Evolutionary conservation across 495 filamentous ascomycete species (phyloP).

Genomic region (Aspergillus avenaceus): DNA sequence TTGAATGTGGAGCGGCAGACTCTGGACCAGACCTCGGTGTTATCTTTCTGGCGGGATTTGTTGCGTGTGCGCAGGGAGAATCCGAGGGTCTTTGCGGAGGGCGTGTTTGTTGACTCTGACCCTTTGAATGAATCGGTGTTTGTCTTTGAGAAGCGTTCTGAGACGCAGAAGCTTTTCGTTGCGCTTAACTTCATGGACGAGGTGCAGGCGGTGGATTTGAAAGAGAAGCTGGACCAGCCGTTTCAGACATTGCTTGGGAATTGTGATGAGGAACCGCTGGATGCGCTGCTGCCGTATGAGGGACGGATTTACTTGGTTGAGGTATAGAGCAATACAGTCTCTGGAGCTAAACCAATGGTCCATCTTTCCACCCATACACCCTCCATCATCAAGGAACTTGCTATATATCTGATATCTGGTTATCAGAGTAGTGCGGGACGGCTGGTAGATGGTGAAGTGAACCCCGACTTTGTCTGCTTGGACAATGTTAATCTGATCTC

Average conservation of each 20-base stretch:
- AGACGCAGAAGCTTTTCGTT: constrained; percentile 7
- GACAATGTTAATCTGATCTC: too few relatives aligned
- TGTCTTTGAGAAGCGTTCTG: constrained; percentile 12
- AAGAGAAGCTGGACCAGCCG: constrained; percentile 8
- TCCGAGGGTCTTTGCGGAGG: constrained; percentile 48
- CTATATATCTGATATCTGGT: too few relatives aligned
- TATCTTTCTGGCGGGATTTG: constrained; percentile 42
- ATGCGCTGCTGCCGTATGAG: constrained; percentile 11
- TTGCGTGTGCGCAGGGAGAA: constrained; percentile 43
- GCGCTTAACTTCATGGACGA: constrained; percentile 16
- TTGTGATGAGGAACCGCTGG: neutral
- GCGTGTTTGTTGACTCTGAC: constrained; percentile 36
- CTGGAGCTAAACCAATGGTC: too few relatives aligned
- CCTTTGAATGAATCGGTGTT: constrained; percentile 32
- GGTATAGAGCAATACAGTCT: too few relatives aligned
- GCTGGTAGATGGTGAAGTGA: too few relatives aligned
- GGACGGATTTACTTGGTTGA: constrained; percentile 15
- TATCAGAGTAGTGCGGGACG: too few relatives aligned
- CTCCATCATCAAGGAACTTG: too few relatives aligned
- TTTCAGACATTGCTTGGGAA: constrained; percentile 12
- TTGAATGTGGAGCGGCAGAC: constrained; percentile 41
- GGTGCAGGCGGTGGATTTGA: too few relatives aligned
- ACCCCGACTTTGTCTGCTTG: too few relatives aligned
- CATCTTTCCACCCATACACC: too few relatives aligned
- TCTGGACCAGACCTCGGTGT: constrained; percentile 30